Percentiles rank a stretch among this genome's conserved stretches.
Evolutionary conservation across 2,329 filamentous ascomycete genomes (phyloP).

Genomic region (Pyrenochaeta sp.): DNA sequence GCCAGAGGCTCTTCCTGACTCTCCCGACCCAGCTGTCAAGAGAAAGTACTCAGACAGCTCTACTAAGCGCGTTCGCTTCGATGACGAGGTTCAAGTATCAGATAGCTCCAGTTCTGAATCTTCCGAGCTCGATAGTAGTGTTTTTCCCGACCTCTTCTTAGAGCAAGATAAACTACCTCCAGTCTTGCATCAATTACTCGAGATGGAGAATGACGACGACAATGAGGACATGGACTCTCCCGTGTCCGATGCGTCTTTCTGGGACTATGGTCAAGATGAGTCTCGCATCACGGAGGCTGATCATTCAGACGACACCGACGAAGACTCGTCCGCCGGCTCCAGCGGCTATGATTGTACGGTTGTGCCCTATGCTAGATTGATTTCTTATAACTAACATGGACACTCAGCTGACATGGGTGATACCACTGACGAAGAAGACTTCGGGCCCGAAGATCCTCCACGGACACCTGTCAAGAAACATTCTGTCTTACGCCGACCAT

Average conservation of each 20-base stretch:
- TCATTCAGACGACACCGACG: slow-evolving; percentile 39
- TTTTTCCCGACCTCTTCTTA: slow-evolving; percentile 82
- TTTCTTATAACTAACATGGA: slow-evolving; percentile 54
- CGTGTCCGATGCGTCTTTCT: slow-evolving; percentile 62
- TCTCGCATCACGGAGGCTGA: slow-evolving; percentile 48
- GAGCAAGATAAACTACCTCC: slow-evolving; percentile 78
- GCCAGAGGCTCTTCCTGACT: slow-evolving; percentile 53
- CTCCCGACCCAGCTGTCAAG: slow-evolving; percentile 45
- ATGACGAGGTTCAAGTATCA: slow-evolving; percentile 69
- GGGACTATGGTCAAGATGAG: slow-evolving; percentile 66
- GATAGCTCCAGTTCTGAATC: slow-evolving; percentile 61
- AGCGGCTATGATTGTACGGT: slow-evolving; percentile 69
- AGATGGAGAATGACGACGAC: slow-evolving; percentile 58
- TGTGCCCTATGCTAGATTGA: slow-evolving; percentile 28
- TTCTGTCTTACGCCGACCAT: slow-evolving; percentile 60
- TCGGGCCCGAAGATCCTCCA: slow-evolving; percentile 58
- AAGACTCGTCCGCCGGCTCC: slow-evolving; percentile 57
- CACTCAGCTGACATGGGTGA: slow-evolving; percentile 65
- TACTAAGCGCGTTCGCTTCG: slow-evolving; percentile 76
- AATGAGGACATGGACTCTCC: slow-evolving; percentile 58
- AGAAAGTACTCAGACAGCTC: slow-evolving; percentile 51
- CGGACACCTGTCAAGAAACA: slow-evolving; percentile 51
- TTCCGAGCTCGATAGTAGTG: slow-evolving; percentile 67
- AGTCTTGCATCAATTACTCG: slow-evolving; percentile 75
- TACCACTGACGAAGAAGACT: slow-evolving; percentile 61